Evolutionary conservation across 768 basidiomycete species (phyloP).

Genomic region (Sarcomyxa edulis): DNA sequence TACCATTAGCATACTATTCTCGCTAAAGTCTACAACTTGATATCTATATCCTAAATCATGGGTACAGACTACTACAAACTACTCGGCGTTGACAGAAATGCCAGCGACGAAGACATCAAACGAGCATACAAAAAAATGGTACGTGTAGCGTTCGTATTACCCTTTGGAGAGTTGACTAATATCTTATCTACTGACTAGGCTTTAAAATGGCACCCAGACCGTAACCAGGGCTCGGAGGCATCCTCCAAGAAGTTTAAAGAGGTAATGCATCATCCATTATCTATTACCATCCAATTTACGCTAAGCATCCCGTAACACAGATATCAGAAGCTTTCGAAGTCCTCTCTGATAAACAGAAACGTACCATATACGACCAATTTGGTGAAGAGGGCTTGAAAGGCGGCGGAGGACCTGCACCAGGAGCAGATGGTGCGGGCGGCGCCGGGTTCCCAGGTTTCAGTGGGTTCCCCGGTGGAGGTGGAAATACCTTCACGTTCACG

Average conservation of each 20-base stretch:
- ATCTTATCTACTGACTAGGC: conserved; percentile 47
- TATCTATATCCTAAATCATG: conserved; percentile 37
- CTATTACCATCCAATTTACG: background rate
- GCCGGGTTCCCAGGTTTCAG: conserved; percentile 32
- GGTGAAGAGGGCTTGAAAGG: conserved; percentile 94
- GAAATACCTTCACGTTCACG: conserved; percentile 53
- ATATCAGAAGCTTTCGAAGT: conserved; percentile 97
- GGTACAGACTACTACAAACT: conserved; percentile 87
- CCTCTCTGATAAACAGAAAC: conserved; percentile 81
- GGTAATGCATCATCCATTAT: conserved; percentile 34
- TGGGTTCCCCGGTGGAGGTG: conserved; percentile 43
- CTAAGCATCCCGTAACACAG: conserved; percentile 30
- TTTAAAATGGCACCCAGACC: conserved; percentile 93
- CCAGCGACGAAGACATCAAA: conserved; percentile 84
- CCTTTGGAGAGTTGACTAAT: conserved; percentile 3
- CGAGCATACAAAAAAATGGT: conserved; percentile 95
- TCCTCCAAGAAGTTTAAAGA: conserved; percentile 91
- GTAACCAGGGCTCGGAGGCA: conserved; percentile 81
- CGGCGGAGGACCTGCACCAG: conserved; percentile 49
- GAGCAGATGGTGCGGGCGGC: conserved; percentile 39
- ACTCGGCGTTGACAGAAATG: conserved; percentile 68
- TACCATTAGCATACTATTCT: too few relatives aligned
- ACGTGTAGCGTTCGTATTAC: conserved; percentile 12
- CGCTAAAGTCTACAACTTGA: background rate
- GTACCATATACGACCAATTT: conserved; percentile 85